Conservation (phyloP, 306 rosid species). For the Acmispon strigosus region DNA sequence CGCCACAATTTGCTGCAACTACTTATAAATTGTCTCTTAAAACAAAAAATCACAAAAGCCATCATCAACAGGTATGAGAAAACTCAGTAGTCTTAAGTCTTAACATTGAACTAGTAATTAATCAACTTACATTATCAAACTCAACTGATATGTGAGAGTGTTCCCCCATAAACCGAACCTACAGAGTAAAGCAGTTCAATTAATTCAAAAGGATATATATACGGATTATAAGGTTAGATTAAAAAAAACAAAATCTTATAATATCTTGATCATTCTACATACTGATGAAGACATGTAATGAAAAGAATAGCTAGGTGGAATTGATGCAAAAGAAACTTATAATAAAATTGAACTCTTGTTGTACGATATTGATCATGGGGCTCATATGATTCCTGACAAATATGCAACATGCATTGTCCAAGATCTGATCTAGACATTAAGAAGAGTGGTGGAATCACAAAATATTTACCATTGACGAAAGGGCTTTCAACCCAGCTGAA, state of each 20-base stretch:
- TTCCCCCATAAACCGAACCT: conserved; percentile 96
- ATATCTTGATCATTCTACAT: too few species aligned
- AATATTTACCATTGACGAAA: conserved; percentile 78
- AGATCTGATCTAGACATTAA: conserved; percentile 4
- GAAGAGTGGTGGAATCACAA: conserved; percentile 10
- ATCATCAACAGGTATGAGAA: background rate
- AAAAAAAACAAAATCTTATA: too few species aligned
- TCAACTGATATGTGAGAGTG: conserved; percentile 77
- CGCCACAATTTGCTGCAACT: conserved; percentile 2
- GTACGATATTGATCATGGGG: background rate
- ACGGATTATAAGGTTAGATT: background rate
- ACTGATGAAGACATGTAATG: too few species aligned
- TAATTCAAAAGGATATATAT: background rate
- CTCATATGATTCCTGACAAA: background rate
- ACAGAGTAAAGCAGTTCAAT: conserved; percentile 30
- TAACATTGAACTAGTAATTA: conserved; percentile 14
- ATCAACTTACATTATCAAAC: conserved; percentile 73
- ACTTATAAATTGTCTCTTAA: background rate
- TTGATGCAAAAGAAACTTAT: background rate
- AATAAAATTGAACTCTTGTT: background rate
- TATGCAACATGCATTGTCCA: background rate
- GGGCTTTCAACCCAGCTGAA: conserved; percentile 73
- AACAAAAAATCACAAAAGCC: background rate
- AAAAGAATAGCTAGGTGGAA: background rate
- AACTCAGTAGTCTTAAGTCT: conserved; percentile 8